Conservation (phyloP, 1,139 yeast genomes). For the Lipomyces yarrowii region DNA sequence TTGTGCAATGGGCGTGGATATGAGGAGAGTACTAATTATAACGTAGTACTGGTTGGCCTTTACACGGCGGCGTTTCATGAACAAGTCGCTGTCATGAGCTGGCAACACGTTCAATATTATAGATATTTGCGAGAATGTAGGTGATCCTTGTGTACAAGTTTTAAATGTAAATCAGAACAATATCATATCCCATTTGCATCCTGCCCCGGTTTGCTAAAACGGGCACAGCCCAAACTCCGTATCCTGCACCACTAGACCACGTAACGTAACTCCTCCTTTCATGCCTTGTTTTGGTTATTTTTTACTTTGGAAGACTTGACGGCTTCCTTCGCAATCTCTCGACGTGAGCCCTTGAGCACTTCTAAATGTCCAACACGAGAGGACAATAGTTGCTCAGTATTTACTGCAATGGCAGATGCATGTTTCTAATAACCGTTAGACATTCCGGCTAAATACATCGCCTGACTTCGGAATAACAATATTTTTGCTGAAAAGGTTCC, state of each 20-base stretch:
- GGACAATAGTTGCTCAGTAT: conserved; percentile 84
- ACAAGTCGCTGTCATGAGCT: conserved; percentile 55
- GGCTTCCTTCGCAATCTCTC: conserved; percentile 68
- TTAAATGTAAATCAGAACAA: background rate
- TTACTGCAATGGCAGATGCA: conserved; percentile 63
- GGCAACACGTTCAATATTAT: background rate
- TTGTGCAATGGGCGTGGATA: background rate
- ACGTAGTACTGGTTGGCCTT: conserved; percentile 87
- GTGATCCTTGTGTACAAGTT: background rate
- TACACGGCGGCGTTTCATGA: conserved; percentile 93
- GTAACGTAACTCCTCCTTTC: background rate
- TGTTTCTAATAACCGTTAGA: conserved; percentile 53
- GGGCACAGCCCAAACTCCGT: background rate
- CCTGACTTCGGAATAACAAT: background rate
- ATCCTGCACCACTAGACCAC: too few species aligned
- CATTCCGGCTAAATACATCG: conserved; percentile 43
- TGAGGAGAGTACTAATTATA: conserved; percentile 9
- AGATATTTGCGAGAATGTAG: background rate
- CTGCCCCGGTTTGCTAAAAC: background rate
- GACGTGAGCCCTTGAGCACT: conserved; percentile 86
- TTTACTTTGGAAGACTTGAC: conserved; percentile 43
- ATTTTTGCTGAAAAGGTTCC: background rate
- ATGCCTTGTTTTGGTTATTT: conserved; percentile 9
- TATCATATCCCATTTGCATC: background rate
- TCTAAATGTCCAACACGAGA: conserved; percentile 96